phyloP scores from a whole-genome alignment of 805 yeast genomes.

The Saccharomyces cerevisiae region DNA sequence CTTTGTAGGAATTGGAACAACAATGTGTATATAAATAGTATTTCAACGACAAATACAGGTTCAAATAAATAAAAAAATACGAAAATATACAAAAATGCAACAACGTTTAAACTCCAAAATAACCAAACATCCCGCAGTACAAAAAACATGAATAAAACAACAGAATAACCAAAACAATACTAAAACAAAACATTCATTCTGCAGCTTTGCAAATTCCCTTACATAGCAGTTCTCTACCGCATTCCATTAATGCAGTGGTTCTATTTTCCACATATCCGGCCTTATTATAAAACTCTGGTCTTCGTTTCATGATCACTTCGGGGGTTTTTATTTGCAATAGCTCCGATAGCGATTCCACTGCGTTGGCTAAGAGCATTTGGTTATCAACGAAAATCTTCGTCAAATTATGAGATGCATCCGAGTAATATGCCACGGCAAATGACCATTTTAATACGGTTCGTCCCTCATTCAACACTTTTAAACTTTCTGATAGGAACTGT shows the following conservation, averaged over 20 bases:
- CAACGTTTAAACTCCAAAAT: neutral
- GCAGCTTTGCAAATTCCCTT: slow-evolving; percentile 25
- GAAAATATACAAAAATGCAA: neutral
- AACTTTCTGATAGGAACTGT: slow-evolving; percentile 71
- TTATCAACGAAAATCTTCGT: slow-evolving; percentile 61
- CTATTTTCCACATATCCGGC: slow-evolving; percentile 32
- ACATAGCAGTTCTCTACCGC: slow-evolving; percentile 30
- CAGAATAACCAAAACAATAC: neutral
- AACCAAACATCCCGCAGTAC: neutral
- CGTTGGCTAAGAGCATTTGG: slow-evolving; percentile 53
- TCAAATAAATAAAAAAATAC: neutral
- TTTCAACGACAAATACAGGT: neutral
- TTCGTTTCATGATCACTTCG: slow-evolving; percentile 28
- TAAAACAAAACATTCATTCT: slow-evolving; percentile 1
- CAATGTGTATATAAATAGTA: neutral
- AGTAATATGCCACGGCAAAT: slow-evolving; percentile 68
- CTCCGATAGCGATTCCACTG: slow-evolving; percentile 63
- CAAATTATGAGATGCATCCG: slow-evolving; percentile 42
- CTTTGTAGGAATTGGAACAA: neutral
- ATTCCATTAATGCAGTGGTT: slow-evolving; percentile 31
- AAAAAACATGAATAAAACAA: neutral
- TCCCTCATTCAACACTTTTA: slow-evolving; percentile 54
- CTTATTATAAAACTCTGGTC: slow-evolving; percentile 32
- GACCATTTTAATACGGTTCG: slow-evolving; percentile 85
- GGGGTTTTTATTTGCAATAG: slow-evolving; percentile 41